Percentiles rank a stretch among this genome's conserved stretches.
Conservation (phyloP, 768 basidiomycete genomes). For the Xerocomellus chrysenteron region DNA sequence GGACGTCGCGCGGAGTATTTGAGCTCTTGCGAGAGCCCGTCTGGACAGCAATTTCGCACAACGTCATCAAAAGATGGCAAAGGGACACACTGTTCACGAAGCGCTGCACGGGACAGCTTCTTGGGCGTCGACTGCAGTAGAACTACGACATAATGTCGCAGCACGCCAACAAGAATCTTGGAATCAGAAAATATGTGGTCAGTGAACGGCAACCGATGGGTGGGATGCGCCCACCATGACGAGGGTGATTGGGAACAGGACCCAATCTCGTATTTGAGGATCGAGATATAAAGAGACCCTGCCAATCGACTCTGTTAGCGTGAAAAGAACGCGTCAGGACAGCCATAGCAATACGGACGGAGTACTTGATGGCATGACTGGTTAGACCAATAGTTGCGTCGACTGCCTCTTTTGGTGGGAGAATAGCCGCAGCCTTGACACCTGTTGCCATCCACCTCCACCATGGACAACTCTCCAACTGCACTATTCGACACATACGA, state of each 20-base stretch:
- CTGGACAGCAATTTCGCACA: slow-evolving; percentile 27
- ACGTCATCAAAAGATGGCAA: slow-evolving; percentile 1
- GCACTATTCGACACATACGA: slow-evolving; percentile 91
- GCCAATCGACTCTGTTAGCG: slow-evolving; percentile 10
- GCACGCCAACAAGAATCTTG: slow-evolving; percentile 88
- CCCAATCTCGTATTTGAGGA: slow-evolving; percentile 93
- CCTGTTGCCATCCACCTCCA: slow-evolving; percentile 5
- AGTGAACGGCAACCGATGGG: background rate
- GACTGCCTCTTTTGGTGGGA: slow-evolving; percentile 27
- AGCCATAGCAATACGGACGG: slow-evolving; percentile 21
- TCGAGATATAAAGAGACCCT: slow-evolving; percentile 73
- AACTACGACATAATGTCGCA: slow-evolving; percentile 89
- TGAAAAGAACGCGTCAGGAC: background rate
- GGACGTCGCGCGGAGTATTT: slow-evolving; percentile 80
- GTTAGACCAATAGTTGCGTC: slow-evolving; percentile 3
- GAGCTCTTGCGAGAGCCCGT: slow-evolving; percentile 77
- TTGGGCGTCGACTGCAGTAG: slow-evolving; percentile 84
- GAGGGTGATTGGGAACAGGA: slow-evolving; percentile 93
- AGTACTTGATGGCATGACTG: slow-evolving; percentile 38
- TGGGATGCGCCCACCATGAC: slow-evolving; percentile 72
- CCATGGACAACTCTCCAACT: slow-evolving; percentile 82
- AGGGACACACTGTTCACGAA: slow-evolving; percentile 86
- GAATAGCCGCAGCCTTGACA: slow-evolving; percentile 16
- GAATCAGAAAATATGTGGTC: background rate
- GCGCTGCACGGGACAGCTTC: slow-evolving; percentile 68